Percentiles rank a stretch among this genome's conserved stretches.
Conservation (phyloP, 1,139 yeast species). For the Tardiomyces digboiensis region DNA sequence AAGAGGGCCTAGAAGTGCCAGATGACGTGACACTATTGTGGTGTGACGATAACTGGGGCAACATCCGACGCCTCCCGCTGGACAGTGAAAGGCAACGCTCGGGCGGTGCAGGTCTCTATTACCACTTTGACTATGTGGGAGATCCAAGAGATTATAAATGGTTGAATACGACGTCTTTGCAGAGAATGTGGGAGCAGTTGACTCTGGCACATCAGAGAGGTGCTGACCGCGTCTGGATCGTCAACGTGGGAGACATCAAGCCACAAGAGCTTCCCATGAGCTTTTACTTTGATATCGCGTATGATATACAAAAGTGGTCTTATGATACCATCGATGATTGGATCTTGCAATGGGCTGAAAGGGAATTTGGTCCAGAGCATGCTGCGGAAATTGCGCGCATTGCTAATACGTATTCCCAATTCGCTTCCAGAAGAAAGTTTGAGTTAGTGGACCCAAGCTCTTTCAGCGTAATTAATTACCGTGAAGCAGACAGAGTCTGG, state of each 20-base stretch:
- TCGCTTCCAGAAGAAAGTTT: conserved; percentile 13
- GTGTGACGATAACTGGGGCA: conserved; percentile 16
- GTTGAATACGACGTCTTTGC: conserved; percentile 12
- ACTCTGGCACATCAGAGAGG: conserved; percentile 10
- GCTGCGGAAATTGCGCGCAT: conserved; percentile 11
- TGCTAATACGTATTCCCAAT: conserved; percentile 6
- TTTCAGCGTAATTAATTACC: conserved; percentile 9
- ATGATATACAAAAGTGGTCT: conserved; percentile 11
- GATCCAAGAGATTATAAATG: conserved; percentile 14
- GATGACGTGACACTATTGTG: conserved; percentile 14
- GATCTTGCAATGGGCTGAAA: conserved; percentile 9
- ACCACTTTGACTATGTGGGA: conserved; percentile 15
- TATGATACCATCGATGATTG: conserved; percentile 9
- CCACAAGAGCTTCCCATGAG: conserved; percentile 14
- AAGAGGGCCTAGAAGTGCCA: conserved; percentile 13
- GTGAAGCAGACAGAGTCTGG: conserved; percentile 11
- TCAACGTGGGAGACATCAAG: conserved; percentile 15
- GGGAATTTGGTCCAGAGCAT: conserved; percentile 8
- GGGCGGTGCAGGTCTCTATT: conserved; percentile 15
- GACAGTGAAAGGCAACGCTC: conserved; percentile 6
- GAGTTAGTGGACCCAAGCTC: conserved; percentile 10
- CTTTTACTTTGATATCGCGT: conserved; percentile 11
- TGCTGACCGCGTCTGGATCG: conserved; percentile 12
- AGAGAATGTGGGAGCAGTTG: conserved; percentile 13
- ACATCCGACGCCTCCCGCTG: conserved; percentile 12